A percentile compares a stretch with the other conserved stretches of the same genome.
These are phyloP conservation scores for Zygoascus meyerae DNA, from an alignment of 1,139 yeast genomes.

Conservation along the genomic window DNA sequence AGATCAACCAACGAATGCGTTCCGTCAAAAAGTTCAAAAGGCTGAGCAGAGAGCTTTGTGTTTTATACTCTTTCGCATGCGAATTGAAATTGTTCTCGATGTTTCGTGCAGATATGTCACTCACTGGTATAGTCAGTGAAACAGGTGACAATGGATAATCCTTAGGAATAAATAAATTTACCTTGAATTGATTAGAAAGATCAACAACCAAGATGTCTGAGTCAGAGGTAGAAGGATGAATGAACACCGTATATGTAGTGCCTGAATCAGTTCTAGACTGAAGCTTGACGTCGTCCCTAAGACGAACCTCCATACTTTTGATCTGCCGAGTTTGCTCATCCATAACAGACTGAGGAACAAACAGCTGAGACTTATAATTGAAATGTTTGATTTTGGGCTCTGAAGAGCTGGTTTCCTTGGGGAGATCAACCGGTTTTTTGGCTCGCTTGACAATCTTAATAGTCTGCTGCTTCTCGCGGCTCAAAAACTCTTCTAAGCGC, in stretches of 20 bases:
- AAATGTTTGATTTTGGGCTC: slow-evolving; percentile 1
- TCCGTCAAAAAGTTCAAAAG: slow-evolving; percentile 28
- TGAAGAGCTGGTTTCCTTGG: slow-evolving; percentile 1
- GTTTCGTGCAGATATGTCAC: slow-evolving; percentile 23
- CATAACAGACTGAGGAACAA: slow-evolving; percentile 20
- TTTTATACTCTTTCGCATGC: slow-evolving; percentile 23
- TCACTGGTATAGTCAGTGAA: slow-evolving; percentile 21
- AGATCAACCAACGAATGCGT: slow-evolving; percentile 23
- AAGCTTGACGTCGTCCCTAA: slow-evolving; percentile 15
- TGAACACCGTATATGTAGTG: slow-evolving; percentile 16
- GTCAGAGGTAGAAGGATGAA: slow-evolving; percentile 15
- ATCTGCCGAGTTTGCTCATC: slow-evolving; percentile 23
- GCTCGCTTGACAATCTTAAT: slow-evolving; percentile 42
- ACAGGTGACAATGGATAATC: slow-evolving; percentile 23
- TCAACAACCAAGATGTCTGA: slow-evolving; percentile 23
- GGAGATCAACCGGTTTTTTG: neutral
- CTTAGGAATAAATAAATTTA: slow-evolving; percentile 26
- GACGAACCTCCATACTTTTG: slow-evolving; percentile 19
- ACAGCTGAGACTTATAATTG: slow-evolving; percentile 10
- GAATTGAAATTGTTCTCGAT: slow-evolving; percentile 29
- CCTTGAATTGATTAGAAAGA: slow-evolving; percentile 17
- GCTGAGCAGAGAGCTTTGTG: slow-evolving; percentile 29
- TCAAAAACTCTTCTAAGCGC: slow-evolving; percentile 52
- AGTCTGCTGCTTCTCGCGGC: slow-evolving; percentile 53
- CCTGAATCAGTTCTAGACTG: slow-evolving; percentile 15